phyloP scores from a whole-genome alignment of 2,329 filamentous ascomycete species.

The Calonectria hawksworthii region DNA sequence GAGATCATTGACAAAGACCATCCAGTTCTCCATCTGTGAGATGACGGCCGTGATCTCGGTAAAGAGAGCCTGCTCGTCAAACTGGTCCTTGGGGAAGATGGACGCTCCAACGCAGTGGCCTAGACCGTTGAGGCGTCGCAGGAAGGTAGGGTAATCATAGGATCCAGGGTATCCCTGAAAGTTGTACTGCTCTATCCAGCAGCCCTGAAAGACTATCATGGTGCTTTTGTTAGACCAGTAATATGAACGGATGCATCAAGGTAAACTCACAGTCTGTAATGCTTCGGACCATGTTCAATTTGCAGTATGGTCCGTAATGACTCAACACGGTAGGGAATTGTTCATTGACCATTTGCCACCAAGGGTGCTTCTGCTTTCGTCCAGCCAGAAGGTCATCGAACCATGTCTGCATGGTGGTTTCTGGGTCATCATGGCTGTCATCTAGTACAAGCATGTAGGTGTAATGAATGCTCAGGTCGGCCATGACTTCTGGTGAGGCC shows the following conservation, averaged over 20 bases:
- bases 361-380: background rate
- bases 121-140: background rate
- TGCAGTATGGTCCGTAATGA: background rate
- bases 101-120: background rate
- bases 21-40: slow-evolving; percentile 2
- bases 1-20: background rate
- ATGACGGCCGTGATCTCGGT: background rate
- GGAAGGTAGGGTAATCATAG: background rate
- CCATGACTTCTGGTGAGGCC: background rate
- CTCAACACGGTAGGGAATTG: background rate
- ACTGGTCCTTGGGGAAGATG: background rate
- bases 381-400: background rate
- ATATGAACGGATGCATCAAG: too few species aligned
- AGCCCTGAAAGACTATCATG: background rate
- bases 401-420: background rate
- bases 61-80: background rate
- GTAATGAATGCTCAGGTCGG: background rate
- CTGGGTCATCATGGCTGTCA: background rate
- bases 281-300: background rate
- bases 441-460: background rate
- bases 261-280: background rate
- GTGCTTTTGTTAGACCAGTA: too few species aligned
- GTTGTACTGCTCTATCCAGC: slow-evolving; percentile 3
- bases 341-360: background rate
- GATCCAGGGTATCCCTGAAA: background rate